Base-by-base conservation (phyloP, 108 stramenopile genomes). In the Fragilaria crotonensis region DNA sequence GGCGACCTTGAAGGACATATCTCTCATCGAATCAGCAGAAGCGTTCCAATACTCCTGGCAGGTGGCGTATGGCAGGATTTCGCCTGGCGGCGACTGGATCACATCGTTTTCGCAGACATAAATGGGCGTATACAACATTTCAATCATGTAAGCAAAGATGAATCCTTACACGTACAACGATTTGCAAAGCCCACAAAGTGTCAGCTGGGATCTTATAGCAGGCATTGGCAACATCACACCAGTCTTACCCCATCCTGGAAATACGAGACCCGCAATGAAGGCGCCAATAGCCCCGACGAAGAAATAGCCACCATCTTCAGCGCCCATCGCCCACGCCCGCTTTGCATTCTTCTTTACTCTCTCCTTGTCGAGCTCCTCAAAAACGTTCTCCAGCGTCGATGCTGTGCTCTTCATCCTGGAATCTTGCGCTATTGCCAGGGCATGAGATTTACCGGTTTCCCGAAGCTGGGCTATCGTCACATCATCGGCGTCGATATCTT, bases 91-190 rank as follows among this genome's bases (percentile, higher is more conserved):
- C 4, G 66, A 41, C 3, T 36, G 17, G 11, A 49, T 67, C 47
- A 30, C 54, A 4, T 18, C 54, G 2, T 26, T 54, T 2, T 50
- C 66, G 33, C 80, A 77, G 3, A 32, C 50, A 18, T 51, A 59
- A 9, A 82, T 59, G 7, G 59, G 70, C 20, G 60, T 46, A 54
- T 68, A 82, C 14, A 77, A 45, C 4, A 73, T 41, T 46, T 73
- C 58, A 41, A 83, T 51, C 82, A 83, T 83, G 57, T 67, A 72
- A 3, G 75, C 75, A 67, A 83, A 79, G 19, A 69, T 46, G 25
- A 49, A 31, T 4, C n/a, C n/a, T n/a, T n/a, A n/a, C n/a, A n/a
- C n/a, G n/a, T n/a, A n/a, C n/a, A n/a, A n/a, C n/a, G n/a, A n/a
- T n/a, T n/a, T n/a, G n/a, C n/a, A n/a, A n/a, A n/a, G n/a, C n/a